A percentile compares a stretch with the other conserved stretches of the same genome.
phyloP scores from a whole-genome alignment of 2,329 filamentous ascomycete genomes.

The Phialemoniopsis sp. region DNA sequence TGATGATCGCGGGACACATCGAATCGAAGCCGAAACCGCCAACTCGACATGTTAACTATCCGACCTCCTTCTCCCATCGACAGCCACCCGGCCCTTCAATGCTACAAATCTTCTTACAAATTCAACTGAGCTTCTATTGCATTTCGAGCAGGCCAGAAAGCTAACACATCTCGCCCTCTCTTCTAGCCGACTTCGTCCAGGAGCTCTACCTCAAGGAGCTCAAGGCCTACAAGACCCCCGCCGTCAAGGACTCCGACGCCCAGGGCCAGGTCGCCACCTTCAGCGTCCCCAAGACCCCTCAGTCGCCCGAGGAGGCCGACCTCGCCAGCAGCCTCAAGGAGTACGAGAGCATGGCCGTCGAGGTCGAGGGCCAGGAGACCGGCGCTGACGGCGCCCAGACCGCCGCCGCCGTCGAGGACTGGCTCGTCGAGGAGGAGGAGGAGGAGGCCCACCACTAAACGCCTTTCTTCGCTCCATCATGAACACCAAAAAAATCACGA shows the following conservation, averaged over 20 bases:
- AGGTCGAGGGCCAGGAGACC: slow-evolving; percentile 83
- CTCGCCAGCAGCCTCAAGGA: slow-evolving; percentile 87
- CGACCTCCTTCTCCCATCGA: too few relatives aligned
- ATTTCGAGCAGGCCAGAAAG: not conserved
- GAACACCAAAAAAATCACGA: slow-evolving; percentile 3
- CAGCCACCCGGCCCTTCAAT: too few relatives aligned
- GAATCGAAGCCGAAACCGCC: too few relatives aligned
- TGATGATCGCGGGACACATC: too few relatives aligned
- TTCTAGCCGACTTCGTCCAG: slow-evolving; percentile 88
- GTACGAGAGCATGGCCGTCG: slow-evolving; percentile 91
- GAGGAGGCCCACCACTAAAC: slow-evolving; percentile 48
- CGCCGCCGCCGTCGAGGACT: slow-evolving; percentile 59
- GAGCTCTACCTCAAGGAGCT: slow-evolving; percentile 97
- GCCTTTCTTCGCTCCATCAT: not conserved
- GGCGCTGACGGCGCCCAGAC: slow-evolving; percentile 53
- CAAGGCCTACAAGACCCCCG: slow-evolving; percentile 86
- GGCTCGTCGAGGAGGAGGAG: slow-evolving; percentile 79
- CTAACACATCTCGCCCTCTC: slow-evolving; percentile 16
- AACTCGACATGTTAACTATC: too few relatives aligned
- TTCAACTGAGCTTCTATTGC: too few relatives aligned
- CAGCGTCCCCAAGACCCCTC: slow-evolving; percentile 70
- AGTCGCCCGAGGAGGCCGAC: slow-evolving; percentile 90
- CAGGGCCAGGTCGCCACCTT: slow-evolving; percentile 92
- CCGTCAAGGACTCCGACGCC: slow-evolving; percentile 80
- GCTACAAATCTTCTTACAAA: too few relatives aligned